A percentile compares a stretch with the other conserved stretches of the same genome.
phyloP scores from a whole-genome alignment of 2,329 filamentous ascomycete species.

The Nakataea oryzae region DNA sequence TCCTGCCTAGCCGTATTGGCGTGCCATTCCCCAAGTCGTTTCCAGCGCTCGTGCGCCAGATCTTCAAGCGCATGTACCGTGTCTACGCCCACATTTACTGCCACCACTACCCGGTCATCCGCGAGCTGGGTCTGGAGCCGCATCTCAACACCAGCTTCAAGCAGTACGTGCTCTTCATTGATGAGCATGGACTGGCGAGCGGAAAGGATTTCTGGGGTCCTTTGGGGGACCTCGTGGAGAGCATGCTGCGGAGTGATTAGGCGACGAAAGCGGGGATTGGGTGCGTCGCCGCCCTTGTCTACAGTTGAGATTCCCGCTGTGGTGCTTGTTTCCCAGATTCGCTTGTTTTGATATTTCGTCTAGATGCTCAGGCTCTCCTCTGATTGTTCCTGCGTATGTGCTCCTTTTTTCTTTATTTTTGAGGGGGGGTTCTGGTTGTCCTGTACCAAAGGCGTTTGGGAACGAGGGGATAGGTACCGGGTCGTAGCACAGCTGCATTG shows the following conservation, averaged over 20 bases:
- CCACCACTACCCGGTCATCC: constrained; percentile 95
- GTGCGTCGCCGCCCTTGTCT: background rate
- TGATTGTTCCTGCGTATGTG: background rate
- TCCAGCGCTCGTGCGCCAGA: constrained; percentile 76
- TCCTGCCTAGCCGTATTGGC: constrained; percentile 91
- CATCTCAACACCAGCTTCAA: constrained; percentile 99
- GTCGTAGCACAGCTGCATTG: too few species aligned
- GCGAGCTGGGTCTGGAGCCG: constrained; percentile 88
- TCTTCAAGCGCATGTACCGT: constrained; percentile 98
- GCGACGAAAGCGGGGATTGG: background rate
- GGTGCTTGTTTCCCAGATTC: background rate
- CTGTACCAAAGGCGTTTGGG: background rate
- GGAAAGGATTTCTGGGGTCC: constrained; percentile 98
- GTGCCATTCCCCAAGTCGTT: constrained; percentile 94
- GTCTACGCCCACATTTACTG: constrained; percentile 99
- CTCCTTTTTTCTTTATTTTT: background rate
- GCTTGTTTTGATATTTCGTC: background rate
- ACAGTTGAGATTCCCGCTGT: background rate
- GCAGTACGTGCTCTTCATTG: constrained; percentile 97
- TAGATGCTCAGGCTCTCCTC: background rate
- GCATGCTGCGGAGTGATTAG: constrained; percentile 88
- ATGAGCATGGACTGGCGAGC: constrained; percentile 85
- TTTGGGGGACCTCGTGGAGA: constrained; percentile 89
- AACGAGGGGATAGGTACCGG: background rate
- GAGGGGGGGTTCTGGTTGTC: background rate